phyloP scores from a whole-genome alignment of 1,284 basidiomycete genomes.

The Cerrena zonata region DNA sequence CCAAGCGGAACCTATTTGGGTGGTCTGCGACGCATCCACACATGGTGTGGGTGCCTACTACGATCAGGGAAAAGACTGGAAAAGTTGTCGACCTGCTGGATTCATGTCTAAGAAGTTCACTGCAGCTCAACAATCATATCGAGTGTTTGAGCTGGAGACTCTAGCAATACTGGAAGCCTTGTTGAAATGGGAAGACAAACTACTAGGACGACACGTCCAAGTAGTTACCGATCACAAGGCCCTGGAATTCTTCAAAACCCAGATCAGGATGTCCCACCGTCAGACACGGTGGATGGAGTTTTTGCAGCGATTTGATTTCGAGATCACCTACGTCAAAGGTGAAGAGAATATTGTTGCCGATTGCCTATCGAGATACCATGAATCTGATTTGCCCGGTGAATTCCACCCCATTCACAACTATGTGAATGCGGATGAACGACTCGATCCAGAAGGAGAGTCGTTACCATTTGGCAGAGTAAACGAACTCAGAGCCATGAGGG shows the following conservation, averaged over 20 bases:
- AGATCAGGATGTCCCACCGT: constrained; percentile 16
- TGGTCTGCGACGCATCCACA: too few relatives aligned
- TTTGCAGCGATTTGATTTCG: constrained; percentile 28
- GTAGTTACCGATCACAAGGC: constrained; percentile 36
- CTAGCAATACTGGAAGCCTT: constrained; percentile 34
- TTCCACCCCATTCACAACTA: constrained; percentile 19
- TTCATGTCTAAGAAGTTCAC: constrained; percentile 41
- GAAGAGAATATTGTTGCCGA: constrained; percentile 30
- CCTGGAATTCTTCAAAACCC: constrained; percentile 29
- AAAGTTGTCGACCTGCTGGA: constrained; percentile 26
- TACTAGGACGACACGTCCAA: constrained; percentile 28
- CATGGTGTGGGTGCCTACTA: too few relatives aligned
- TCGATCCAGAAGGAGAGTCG: constrained; percentile 16
- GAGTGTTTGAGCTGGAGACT: constrained; percentile 30
- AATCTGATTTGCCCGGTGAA: constrained; percentile 15
- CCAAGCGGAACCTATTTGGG: constrained; percentile 26
- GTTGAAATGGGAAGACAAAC: constrained; percentile 32
- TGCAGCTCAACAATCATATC: constrained; percentile 34
- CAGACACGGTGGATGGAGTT: constrained; percentile 33
- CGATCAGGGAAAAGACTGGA: too few relatives aligned
- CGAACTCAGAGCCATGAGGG: neutral
- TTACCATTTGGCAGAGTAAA: neutral
- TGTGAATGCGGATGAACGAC: constrained; percentile 22
- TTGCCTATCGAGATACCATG: too few relatives aligned
- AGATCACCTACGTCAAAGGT: too few relatives aligned